Base-by-base conservation (phyloP, 148 eudicot species). In the Cornus suecica region DNA sequence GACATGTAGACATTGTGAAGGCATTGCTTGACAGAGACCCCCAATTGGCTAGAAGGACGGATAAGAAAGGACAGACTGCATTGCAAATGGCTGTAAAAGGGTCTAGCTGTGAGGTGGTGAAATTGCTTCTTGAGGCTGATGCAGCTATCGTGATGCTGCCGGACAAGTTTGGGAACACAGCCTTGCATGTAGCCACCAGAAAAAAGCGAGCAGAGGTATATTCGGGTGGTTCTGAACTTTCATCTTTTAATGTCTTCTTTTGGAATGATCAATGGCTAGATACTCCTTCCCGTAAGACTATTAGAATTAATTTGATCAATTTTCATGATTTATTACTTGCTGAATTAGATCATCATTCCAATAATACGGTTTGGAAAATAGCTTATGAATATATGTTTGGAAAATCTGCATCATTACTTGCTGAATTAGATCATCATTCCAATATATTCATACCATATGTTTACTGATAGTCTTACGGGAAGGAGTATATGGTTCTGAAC, bases 71-170 rank as follows among this genome's bases (percentile, higher is more conserved):
- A 31, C 98, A 93, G 79, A 93, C 98, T 69, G 91, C 94, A 24
- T 75, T 92, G 79, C 97, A 90, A 81, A 89, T 92, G 91, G 97
- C 97, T 74, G 98, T 93, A 23, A 93, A 93, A 89, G 98, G 98
- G 61, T 80, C 75, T 31, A 93, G 85, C 74, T 65, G 87, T 79
- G 93, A 91, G 71, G 98, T 91, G 70, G 98, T 93, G 65, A 88
- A 86, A 80, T 87, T 87, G 77, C 90, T 93, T 68, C 85, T 93
- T 37, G 92, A 89, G 30, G 92, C 92, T 64, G 96, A 93, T 82
- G 83, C 98, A 23, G 88, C 94, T 41, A 84, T 88, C 65, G 98
- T 89, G 51, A 89, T 89, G 94, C 85, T 88, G 65, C 88, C 92
- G 10, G 98, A 93, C 84, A 93, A 89, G 84, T 85, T 84, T 83